Base-by-base conservation (phyloP, 345 rosid species). In the Acer yangbiense region DNA sequence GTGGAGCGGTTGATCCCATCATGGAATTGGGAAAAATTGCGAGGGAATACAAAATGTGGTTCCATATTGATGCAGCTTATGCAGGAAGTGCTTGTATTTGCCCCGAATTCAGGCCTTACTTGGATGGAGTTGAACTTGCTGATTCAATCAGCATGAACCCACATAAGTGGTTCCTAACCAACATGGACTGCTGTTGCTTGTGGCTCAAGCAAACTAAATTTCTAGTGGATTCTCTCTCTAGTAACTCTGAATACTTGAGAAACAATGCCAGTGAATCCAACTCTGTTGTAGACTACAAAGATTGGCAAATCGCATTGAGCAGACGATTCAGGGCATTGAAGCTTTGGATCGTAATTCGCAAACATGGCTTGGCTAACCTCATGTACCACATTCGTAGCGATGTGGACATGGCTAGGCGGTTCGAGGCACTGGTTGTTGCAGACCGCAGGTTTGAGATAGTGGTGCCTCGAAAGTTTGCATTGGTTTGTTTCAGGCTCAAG, bases 401-500 rank as follows among this genome's bases (percentile, higher is more conserved):
- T 39, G 77, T 81, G 17, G 17, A 17, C 57, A 64, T 81, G 78
- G 84, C 84, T 1, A 62, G 61, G 73, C 27, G 48, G 20, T 87
- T 89, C 27, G 87, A 89, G 54, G 83, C 58, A 25, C 35, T 76
- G 14, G 82, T 83, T 12, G n/a, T 2, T 0, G 55, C 43, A 12
- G 85, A 83, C 75, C 46, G 29, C 9, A 69, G 83, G 41, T 83
- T 83, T 23, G 84, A 79, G 68, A 71, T 85, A 0, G 72, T 80
- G 16, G 84, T 81, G 27, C 86, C 82, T 0, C 74, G 83, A 68
- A 61, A 20, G 17, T 86, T 86, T 62, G 83, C 86, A 0, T n/a
- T 88, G 80, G 85, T 86, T 6, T 86, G 87, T 60, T 85, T 85
- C 60, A 82, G 90, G 72, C 9, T 86, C 3, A 75, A 7, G 25